Conservation (phyloP, 2,329 filamentous ascomycete species). For the Curvularia hawaiiensis region DNA sequence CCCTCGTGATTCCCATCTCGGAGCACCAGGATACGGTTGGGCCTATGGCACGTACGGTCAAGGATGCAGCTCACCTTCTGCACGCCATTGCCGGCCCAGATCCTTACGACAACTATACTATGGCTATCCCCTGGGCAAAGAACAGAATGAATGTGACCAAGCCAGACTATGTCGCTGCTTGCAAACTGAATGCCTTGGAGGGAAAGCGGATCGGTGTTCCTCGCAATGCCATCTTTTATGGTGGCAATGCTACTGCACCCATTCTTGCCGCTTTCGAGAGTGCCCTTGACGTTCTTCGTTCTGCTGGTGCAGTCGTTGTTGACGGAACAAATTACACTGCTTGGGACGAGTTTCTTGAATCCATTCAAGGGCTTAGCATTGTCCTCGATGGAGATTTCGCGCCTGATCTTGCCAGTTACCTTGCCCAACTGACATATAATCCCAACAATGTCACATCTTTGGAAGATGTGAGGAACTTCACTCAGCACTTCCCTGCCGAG, state of each 20-base stretch:
- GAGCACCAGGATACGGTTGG: slow-evolving; percentile 63
- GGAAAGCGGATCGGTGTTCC: slow-evolving; percentile 70
- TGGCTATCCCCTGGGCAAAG: slow-evolving; percentile 57
- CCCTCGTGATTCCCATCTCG: slow-evolving; percentile 69
- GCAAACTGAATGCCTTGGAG: slow-evolving; percentile 57
- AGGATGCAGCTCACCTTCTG: slow-evolving; percentile 62
- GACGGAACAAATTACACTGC: slow-evolving; percentile 65
- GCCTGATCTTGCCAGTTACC: slow-evolving; percentile 61
- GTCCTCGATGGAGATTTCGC: slow-evolving; percentile 66
- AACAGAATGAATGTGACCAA: slow-evolving; percentile 48
- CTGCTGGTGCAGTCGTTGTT: slow-evolving; percentile 65
- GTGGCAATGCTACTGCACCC: slow-evolving; percentile 37
- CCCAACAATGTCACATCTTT: slow-evolving; percentile 61
- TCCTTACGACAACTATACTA: slow-evolving; percentile 61
- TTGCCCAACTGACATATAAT: slow-evolving; percentile 62
- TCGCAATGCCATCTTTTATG: slow-evolving; percentile 59
- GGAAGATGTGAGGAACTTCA: slow-evolving; percentile 60
- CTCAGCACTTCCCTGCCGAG: slow-evolving; percentile 58
- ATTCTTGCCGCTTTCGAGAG: slow-evolving; percentile 61
- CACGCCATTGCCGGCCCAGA: slow-evolving; percentile 64
- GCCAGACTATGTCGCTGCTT: slow-evolving; percentile 66
- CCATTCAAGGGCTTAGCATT: slow-evolving; percentile 44
- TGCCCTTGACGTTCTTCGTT: slow-evolving; percentile 58
- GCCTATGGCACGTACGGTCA: slow-evolving; percentile 63
- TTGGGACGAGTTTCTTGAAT: slow-evolving; percentile 52